Evolutionary conservation across 768 basidiomycete species (phyloP), one percentile per base, ranked within the genome.

Genomic region (Boletus barrowsii): DNA sequence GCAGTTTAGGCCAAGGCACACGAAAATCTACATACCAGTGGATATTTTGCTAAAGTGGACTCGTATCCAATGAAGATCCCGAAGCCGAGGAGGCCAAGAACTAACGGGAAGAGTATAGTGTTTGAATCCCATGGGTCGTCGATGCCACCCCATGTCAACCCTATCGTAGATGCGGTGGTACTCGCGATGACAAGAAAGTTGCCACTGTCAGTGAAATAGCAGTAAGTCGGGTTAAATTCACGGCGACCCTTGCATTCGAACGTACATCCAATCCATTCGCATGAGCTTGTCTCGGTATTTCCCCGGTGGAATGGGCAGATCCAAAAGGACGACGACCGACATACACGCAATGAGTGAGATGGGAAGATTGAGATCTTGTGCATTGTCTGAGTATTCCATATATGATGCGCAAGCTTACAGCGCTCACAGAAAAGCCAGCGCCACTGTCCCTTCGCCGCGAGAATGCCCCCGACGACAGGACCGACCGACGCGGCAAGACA

Each of bases 71-170:
- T 26, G 56, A 78, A 81, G 0, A 41, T 49, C 1, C 49, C 63
- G 3, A 83, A 46, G 2, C 74, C 75, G 10, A 68, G 39, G 5
- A 76, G 3, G 0, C 81, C 82, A 20, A 79, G 33, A 18, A 74
- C 56, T 6, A 83, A 64, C 0, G 79, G 77, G 3, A 69, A 68
- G 20, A 83, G 64, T 7, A 80, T 71, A 1, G 58, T 57, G 15
- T 58, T 62, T 0, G 74, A 75, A 4, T 50, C 55, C 81, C 82
- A 83, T 1, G 75, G 47, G 51, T 72, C 77, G 0, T 61, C 57
- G 18, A 74, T 64, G 3, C 82, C 81, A 17, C 74, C 81, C 75
- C 76, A 80, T 1, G 78, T 80, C 8, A 83, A 62, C 0, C 64
- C 79, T 43, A 81, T 65, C 35, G 76, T 71, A 14, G 54, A 60